A percentile compares a stretch with the other conserved stretches of the same genome.
Conservation (phyloP, 768 basidiomycete genomes). For the Psilocybe cubensis region DNA sequence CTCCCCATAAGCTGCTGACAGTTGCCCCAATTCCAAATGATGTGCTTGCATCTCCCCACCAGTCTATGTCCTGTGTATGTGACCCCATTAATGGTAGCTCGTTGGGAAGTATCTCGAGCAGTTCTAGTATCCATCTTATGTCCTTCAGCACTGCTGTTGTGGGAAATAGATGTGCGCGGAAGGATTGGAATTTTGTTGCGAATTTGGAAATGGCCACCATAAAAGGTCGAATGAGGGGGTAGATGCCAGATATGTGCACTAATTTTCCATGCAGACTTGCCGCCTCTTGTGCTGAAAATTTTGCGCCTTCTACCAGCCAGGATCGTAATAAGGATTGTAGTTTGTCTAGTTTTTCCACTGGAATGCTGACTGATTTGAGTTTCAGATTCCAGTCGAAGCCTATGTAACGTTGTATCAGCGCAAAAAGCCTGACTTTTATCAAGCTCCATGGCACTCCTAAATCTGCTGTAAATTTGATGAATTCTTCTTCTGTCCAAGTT, state of each 20-base stretch:
- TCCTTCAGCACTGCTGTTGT: slow-evolving; percentile 21
- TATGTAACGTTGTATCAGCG: slow-evolving; percentile 8
- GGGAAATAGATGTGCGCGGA: not conserved
- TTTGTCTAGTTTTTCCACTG: slow-evolving; percentile 22
- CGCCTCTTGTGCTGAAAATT: slow-evolving; percentile 16
- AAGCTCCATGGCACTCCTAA: slow-evolving; percentile 18
- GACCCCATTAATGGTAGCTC: slow-evolving; percentile 16
- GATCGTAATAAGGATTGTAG: not conserved
- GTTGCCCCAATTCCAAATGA: slow-evolving; percentile 43
- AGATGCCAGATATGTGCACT: slow-evolving; percentile 34
- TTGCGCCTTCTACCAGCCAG: slow-evolving; percentile 22
- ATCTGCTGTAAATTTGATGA: slow-evolving; percentile 1
- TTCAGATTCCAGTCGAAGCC: slow-evolving; percentile 21
- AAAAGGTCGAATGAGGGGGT: slow-evolving; percentile 28
- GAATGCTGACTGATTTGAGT: slow-evolving; percentile 13
- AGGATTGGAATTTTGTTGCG: slow-evolving; percentile 20
- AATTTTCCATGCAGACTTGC: slow-evolving; percentile 36
- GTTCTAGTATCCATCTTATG: slow-evolving; percentile 33
- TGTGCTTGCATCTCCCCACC: slow-evolving; percentile 42
- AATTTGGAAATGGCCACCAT: slow-evolving; percentile 32
- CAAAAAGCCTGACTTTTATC: slow-evolving; percentile 7
- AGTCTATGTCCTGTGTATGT: slow-evolving; percentile 12
- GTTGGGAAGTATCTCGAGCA: slow-evolving; percentile 6
- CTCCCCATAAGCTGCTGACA: slow-evolving; percentile 30
- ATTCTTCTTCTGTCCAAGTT: slow-evolving; percentile 21